Percentiles rank a stretch among this genome's conserved stretches.
Evolutionary conservation across 106 monocot species (phyloP).

Genomic region (Ottelia alismoides): DNA sequence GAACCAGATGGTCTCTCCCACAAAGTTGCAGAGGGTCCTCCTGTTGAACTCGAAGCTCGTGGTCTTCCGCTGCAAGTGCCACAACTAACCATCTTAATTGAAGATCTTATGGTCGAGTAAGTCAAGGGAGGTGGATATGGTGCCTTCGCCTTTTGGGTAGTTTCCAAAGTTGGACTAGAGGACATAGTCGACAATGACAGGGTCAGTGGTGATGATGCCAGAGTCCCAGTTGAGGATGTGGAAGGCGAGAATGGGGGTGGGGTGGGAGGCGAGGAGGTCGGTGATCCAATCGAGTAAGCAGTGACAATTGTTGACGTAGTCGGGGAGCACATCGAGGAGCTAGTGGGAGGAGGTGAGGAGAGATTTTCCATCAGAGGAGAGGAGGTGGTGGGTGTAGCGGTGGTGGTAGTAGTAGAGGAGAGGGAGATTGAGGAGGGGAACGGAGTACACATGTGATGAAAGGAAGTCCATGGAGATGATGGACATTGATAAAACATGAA

Average conservation of each 20-base stretch:
- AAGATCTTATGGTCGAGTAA: slow-evolving; percentile 37
- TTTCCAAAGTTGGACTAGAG: too few relatives aligned
- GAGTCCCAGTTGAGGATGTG: slow-evolving; percentile 11
- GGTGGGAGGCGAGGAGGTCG: slow-evolving; percentile 25
- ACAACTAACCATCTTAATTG: slow-evolving; percentile 5
- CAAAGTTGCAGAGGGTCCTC: neutral
- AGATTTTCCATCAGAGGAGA: too few relatives aligned
- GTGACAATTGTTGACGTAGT: slow-evolving; percentile 6
- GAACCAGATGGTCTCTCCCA: neutral
- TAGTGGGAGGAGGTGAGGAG: too few relatives aligned
- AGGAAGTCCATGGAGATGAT: too few relatives aligned
- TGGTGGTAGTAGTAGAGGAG: too few relatives aligned
- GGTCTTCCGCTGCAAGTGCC: neutral
- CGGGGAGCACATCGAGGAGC: neutral
- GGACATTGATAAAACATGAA: too few relatives aligned
- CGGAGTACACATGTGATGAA: too few relatives aligned
- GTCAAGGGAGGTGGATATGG: slow-evolving; percentile 25
- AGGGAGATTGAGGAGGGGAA: too few relatives aligned
- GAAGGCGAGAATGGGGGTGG: slow-evolving; percentile 26
- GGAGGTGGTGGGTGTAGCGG: too few relatives aligned
- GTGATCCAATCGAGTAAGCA: slow-evolving; percentile 23
- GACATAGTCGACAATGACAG: slow-evolving; percentile 4
- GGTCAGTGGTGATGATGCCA: slow-evolving; percentile 33
- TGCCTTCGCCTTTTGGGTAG: slow-evolving; percentile 33
- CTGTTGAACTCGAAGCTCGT: slow-evolving; percentile 4